Conservation (phyloP, 129 eudicot species). For the Smallanthus sonchifolius region DNA sequence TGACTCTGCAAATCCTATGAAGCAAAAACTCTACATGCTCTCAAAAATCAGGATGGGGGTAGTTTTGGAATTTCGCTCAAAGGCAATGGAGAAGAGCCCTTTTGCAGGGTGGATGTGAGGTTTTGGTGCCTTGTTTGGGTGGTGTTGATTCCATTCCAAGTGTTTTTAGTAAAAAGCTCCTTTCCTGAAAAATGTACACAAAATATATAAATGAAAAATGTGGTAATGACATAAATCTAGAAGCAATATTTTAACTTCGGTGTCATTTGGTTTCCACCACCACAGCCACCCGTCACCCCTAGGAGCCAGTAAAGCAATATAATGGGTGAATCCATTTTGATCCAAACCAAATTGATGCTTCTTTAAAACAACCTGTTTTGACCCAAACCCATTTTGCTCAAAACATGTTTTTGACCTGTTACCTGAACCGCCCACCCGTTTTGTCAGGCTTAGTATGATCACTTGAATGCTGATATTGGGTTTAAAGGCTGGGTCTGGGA, state of each 20-base stretch:
- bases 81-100: slow-evolving; percentile 95
- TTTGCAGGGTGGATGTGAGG: slow-evolving; percentile 86
- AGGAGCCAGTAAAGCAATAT: no score
- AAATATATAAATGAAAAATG: not conserved
- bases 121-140: slow-evolving; percentile 40
- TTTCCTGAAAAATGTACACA: slow-evolving; percentile 9
- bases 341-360: not conserved
- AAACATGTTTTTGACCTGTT: not conserved
- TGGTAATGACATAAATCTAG: not conserved
- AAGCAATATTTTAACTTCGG: not conserved
- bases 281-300: not conserved
- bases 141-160: slow-evolving; percentile 79
- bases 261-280: not conserved
- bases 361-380: not conserved
- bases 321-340: not conserved
- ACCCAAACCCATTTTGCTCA: not conserved
- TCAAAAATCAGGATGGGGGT: slow-evolving; percentile 26
- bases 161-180: slow-evolving; percentile 81
- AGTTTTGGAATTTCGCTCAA: slow-evolving; percentile 33
- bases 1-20: slow-evolving; percentile 35
- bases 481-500: not conserved
- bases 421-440: not conserved
- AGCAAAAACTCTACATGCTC: slow-evolving; percentile 31
- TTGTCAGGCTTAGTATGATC: not conserved
- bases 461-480: not conserved